Conservation (phyloP, 1,284 basidiomycete species). For the Inonotus obliquus region DNA sequence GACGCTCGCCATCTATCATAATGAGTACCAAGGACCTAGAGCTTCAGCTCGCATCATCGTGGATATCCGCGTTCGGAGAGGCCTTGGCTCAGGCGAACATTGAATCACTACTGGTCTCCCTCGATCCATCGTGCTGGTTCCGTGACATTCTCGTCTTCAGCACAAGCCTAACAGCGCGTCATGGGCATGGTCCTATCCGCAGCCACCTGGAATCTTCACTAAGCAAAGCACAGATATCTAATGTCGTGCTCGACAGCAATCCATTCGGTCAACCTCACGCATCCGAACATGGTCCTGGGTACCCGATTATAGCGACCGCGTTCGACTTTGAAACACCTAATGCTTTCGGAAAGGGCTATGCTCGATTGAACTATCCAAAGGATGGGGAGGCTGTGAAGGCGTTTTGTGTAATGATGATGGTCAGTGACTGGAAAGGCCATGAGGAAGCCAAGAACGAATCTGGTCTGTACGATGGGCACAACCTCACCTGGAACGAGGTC, state of each 20-base stretch:
- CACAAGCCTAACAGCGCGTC: conserved; percentile 3
- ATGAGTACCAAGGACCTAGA: neutral
- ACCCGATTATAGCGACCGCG: conserved; percentile 1
- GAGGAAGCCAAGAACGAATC: conserved; percentile 25
- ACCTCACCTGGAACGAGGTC: conserved; percentile 23
- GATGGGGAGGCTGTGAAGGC: conserved; percentile 24
- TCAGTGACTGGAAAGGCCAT: conserved; percentile 29
- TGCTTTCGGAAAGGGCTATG: conserved; percentile 13
- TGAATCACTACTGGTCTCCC: conserved; percentile 2
- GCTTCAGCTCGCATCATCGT: conserved; percentile 1
- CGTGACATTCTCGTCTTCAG: conserved; percentile 15
- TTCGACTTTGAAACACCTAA: conserved; percentile 17
- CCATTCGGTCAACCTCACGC: neutral
- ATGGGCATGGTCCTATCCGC: conserved; percentile 5
- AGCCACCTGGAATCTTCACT: conserved; percentile 5
- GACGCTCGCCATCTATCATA: neutral
- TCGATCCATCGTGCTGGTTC: conserved; percentile 10
- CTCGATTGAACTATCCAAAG: conserved; percentile 6
- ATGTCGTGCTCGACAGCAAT: conserved; percentile 5
- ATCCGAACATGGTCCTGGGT: conserved; percentile 1
- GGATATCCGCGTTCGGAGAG: neutral
- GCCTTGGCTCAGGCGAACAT: conserved; percentile 2
- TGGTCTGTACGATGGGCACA: conserved; percentile 21
- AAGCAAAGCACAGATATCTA: conserved; percentile 3
- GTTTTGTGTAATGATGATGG: conserved; percentile 26